Evolutionary conservation across 345 rosid species (phyloP).

Genomic region (Diplotaxis tenuifolia): DNA sequence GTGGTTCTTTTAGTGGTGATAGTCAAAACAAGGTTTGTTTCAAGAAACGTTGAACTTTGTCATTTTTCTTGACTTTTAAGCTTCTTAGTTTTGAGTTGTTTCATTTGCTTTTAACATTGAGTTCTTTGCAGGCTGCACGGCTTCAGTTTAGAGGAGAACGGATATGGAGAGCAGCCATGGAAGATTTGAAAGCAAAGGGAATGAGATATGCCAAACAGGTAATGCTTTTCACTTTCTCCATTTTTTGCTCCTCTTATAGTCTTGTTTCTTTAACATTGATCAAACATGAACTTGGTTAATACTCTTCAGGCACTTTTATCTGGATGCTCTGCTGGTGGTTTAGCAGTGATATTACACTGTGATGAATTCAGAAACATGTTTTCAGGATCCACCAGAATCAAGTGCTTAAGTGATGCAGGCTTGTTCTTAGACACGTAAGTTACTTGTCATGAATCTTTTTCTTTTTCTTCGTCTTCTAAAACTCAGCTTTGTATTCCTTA

Average conservation of each 20-base stretch:
- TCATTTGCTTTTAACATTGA: neutral
- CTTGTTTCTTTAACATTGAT: neutral
- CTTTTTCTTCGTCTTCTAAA: neutral
- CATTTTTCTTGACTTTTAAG: too few species aligned
- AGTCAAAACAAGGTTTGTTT: constrained; percentile 57
- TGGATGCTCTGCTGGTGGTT: constrained; percentile 95
- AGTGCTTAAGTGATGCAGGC: constrained; percentile 96
- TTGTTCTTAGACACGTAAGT: constrained; percentile 86
- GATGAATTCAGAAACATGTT: constrained; percentile 80
- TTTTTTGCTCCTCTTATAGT: neutral
- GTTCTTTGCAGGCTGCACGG: constrained; percentile 36
- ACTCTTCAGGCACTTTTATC: constrained; percentile 77
- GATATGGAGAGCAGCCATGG: constrained; percentile 90
- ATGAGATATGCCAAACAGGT: constrained; percentile 75
- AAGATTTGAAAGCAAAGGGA: constrained; percentile 72
- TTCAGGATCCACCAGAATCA: constrained; percentile 59
- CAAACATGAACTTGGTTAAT: neutral
- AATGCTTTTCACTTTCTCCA: constrained; percentile 8
- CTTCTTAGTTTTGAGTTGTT: neutral
- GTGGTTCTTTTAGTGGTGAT: constrained; percentile 88
- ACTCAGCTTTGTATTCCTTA: neutral
- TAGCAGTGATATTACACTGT: constrained; percentile 82
- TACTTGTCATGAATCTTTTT: neutral
- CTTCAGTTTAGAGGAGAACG: constrained; percentile 89
- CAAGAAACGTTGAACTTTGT: neutral